Evolutionary conservation across 495 filamentous ascomycete species (phyloP).

Genomic region (Penicillium macrosclerotiorum): DNA sequence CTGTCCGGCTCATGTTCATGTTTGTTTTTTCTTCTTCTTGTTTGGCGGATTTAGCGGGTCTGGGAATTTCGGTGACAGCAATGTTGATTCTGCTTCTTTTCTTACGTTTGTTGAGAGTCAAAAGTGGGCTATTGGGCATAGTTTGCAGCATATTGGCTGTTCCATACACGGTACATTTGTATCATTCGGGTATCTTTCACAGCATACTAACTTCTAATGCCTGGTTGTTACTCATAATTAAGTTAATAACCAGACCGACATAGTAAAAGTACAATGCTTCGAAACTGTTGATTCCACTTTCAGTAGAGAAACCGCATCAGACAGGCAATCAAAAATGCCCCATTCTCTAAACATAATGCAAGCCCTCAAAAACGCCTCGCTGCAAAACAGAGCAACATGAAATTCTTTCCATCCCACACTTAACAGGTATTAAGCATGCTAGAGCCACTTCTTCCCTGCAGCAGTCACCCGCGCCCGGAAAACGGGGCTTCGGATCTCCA

Average conservation of each 20-base stretch:
- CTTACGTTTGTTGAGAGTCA: background rate
- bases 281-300: no score
- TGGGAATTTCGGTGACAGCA: constrained; percentile 5
- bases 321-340: constrained; percentile 4
- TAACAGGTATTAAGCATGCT: background rate
- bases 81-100: background rate
- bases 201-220: no score
- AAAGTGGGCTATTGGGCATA: constrained; percentile 2
- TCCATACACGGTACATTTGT: background rate
- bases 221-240: no score
- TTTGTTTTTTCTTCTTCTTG: background rate
- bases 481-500: constrained; percentile 78
- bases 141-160: constrained; percentile 5
- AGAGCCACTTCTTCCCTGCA: constrained; percentile 92
- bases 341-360: constrained; percentile 2
- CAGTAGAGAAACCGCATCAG: background rate
- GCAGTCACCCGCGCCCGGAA: constrained; percentile 78
- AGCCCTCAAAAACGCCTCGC: constrained; percentile 22
- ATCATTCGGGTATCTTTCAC: constrained; percentile 11
- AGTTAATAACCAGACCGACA: no score
- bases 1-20: background rate
- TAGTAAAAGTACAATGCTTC: no score
- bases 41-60: constrained; percentile 12
- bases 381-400: constrained; percentile 9
- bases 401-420: no score